phyloP scores from a whole-genome alignment of 2,329 filamentous ascomycete species.

The Ophiocordyceps camponoti-floridani region DNA sequence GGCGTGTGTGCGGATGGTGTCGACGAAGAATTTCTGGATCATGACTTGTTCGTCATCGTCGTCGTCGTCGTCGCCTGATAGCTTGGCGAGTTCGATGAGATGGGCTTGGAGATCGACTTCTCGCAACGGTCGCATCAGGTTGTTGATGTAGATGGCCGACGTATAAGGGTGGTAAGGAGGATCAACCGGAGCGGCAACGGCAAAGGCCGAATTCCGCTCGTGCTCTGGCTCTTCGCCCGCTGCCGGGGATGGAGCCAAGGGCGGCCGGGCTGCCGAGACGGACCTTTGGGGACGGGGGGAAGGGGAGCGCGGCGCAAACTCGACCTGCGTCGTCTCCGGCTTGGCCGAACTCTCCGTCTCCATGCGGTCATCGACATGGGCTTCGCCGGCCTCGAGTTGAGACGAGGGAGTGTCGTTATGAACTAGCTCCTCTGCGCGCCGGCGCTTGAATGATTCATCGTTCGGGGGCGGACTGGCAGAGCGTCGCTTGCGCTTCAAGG shows the following conservation, averaged over 20 bases:
- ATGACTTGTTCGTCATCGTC: slow-evolving; percentile 18
- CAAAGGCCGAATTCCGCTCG: background rate
- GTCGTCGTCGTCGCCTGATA: slow-evolving; percentile 20
- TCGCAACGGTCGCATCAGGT: slow-evolving; percentile 77
- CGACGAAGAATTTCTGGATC: slow-evolving; percentile 58
- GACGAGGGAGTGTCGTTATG: slow-evolving; percentile 1
- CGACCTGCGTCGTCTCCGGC: background rate
- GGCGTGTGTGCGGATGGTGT: slow-evolving; percentile 74
- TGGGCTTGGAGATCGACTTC: slow-evolving; percentile 48
- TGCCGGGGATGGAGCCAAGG: no score
- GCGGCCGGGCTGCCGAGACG: no score
- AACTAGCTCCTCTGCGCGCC: slow-evolving; percentile 21
- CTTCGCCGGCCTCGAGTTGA: background rate
- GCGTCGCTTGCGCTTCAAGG: slow-evolving; percentile 48
- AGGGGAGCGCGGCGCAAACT: no score
- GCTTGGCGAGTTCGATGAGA: slow-evolving; percentile 48
- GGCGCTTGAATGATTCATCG: slow-evolving; percentile 31
- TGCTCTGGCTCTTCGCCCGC: background rate
- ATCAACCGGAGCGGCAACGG: slow-evolving; percentile 13
- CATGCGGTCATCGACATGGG: background rate
- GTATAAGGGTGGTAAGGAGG: slow-evolving; percentile 57
- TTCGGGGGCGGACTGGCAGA: slow-evolving; percentile 43
- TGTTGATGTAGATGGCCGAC: slow-evolving; percentile 67
- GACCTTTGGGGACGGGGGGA: no score
- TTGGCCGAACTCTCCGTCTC: background rate